These are phyloP conservation scores for Thielaviopsis musarum DNA, from an alignment of 2,329 filamentous ascomycete species.

Conservation along the genomic window DNA sequence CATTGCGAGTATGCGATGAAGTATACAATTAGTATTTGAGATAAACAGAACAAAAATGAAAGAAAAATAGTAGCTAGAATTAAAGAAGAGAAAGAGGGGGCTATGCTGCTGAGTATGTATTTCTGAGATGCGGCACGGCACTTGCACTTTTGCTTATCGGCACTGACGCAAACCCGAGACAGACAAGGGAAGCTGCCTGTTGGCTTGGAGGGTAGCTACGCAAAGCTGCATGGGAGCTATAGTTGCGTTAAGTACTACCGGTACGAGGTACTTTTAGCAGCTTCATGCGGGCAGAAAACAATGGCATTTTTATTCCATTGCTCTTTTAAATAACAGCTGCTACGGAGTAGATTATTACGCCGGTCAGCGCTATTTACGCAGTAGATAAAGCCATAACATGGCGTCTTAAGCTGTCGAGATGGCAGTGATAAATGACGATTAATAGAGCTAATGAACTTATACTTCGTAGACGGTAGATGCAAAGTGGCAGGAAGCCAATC, in stretches of 20 bases:
- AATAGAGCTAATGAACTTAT: neutral
- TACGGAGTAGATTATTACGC: too few relatives aligned
- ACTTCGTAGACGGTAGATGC: neutral
- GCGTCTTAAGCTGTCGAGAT: too few relatives aligned
- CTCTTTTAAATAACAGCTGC: too few relatives aligned
- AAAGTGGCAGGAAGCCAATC: neutral
- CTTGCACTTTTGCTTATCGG: neutral
- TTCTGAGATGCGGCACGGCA: neutral
- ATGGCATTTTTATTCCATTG: too few relatives aligned
- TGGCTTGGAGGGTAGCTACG: neutral
- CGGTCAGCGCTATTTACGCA: too few relatives aligned
- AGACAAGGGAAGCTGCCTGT: neutral
- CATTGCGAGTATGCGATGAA: conserved; percentile 5
- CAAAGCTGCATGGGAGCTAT: too few relatives aligned
- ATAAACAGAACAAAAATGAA: too few relatives aligned
- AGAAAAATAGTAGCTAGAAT: neutral
- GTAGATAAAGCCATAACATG: too few relatives aligned
- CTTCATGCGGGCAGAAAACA: too few relatives aligned
- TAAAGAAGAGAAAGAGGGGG: neutral
- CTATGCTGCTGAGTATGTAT: neutral
- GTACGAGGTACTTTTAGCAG: neutral
- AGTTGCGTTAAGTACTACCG: neutral
- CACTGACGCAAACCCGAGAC: neutral
- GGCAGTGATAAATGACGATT: too few relatives aligned
- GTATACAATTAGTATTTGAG: neutral